Percentiles rank a stretch among this genome's conserved stretches.
These are phyloP conservation scores for Actinomortierella ambigua DNA, from an alignment of 371 early-diverging fungal species.

Conservation along the genomic window DNA sequence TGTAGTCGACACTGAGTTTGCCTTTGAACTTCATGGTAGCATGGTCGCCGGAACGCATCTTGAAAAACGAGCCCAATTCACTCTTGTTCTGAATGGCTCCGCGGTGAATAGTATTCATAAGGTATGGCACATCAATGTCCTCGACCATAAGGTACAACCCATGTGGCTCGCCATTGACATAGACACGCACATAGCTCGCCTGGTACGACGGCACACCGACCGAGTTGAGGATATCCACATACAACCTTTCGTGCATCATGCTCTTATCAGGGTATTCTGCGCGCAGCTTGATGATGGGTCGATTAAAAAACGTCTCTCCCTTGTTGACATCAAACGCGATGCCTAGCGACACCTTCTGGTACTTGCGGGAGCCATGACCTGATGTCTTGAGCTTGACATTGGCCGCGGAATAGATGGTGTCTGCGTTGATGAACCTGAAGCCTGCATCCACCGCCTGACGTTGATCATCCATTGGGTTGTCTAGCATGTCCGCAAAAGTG, in stretches of 20 bases:
- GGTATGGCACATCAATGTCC: slow-evolving; percentile 3
- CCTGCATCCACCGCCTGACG: slow-evolving; percentile 5
- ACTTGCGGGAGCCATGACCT: slow-evolving; percentile 46
- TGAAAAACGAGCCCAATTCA: slow-evolving; percentile 9
- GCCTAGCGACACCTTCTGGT: slow-evolving; percentile 47
- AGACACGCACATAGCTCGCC: slow-evolving; percentile 48
- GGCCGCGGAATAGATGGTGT: slow-evolving; percentile 8
- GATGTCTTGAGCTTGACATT: slow-evolving; percentile 41
- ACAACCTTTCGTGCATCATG: slow-evolving; percentile 50
- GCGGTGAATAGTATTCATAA: slow-evolving; percentile 8
- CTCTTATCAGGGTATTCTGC: slow-evolving; percentile 44
- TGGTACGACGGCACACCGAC: slow-evolving; percentile 42
- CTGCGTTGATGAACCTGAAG: slow-evolving; percentile 13
- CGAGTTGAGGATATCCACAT: slow-evolving; percentile 40
- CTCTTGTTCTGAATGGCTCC: slow-evolving; percentile 5
- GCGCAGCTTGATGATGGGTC: slow-evolving; percentile 39
- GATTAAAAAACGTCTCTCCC: slow-evolving; percentile 4
- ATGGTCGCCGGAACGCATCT: slow-evolving; percentile 10
- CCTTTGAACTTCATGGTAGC: slow-evolving; percentile 9
- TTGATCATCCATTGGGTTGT: slow-evolving; percentile 5
- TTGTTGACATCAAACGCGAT: slow-evolving; percentile 27
- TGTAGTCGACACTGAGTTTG: background rate
- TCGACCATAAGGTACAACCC: slow-evolving; percentile 51
- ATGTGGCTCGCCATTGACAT: slow-evolving; percentile 47
- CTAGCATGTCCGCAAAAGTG: slow-evolving; percentile 8